Conservation (phyloP, 345 rosid species). For the Melastoma malabathricum region DNA sequence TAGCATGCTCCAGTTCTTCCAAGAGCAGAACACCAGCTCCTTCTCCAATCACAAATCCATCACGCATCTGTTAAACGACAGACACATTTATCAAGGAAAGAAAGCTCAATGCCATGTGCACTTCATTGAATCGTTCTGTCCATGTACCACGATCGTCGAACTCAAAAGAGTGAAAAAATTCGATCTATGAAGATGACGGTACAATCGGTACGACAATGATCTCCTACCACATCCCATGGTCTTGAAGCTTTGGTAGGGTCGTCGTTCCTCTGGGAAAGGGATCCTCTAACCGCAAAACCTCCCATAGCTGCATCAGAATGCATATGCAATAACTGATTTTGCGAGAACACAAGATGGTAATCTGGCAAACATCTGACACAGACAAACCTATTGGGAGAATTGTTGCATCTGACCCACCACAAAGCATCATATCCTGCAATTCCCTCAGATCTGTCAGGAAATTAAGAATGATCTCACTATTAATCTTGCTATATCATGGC, state of each 20-base stretch:
- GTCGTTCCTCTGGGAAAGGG: constrained; percentile 35
- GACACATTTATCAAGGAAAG: background rate
- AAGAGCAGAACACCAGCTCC: constrained; percentile 53
- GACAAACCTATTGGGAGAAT: constrained; percentile 32
- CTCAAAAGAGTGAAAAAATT: no score
- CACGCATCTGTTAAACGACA: constrained; percentile 27
- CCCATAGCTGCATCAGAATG: constrained; percentile 27
- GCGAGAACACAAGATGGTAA: background rate
- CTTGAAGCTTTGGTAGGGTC: constrained; percentile 52
- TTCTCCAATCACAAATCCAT: constrained; percentile 56
- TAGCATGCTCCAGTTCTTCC: constrained; percentile 49
- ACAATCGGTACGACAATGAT: background rate
- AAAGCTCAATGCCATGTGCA: background rate
- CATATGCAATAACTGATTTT: background rate
- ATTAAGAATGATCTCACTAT: background rate
- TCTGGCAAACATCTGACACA: background rate
- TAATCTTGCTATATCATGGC: no score
- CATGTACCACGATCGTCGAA: no score
- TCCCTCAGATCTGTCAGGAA: background rate
- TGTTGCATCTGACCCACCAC: constrained; percentile 46
- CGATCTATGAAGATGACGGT: no score
- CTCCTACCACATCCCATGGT: constrained; percentile 43
- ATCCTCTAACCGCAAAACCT: constrained; percentile 40
- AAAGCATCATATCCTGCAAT: constrained; percentile 42
- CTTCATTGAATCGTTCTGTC: no score